phyloP scores from a whole-genome alignment of 495 filamentous ascomycete genomes.

The Recurvomyces mirabilis region DNA sequence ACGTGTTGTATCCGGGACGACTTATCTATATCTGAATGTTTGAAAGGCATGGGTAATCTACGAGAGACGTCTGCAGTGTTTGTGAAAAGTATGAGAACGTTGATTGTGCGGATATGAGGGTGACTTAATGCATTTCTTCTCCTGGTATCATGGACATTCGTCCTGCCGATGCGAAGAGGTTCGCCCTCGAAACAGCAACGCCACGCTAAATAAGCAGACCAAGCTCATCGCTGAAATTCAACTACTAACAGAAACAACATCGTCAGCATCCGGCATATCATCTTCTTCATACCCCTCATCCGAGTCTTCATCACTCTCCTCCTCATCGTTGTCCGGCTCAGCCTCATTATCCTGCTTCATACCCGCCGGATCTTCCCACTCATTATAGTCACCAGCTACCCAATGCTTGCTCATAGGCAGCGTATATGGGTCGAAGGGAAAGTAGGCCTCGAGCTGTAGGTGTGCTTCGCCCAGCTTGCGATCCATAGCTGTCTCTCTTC shows the following conservation, averaged over 20 bases:
- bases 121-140: too few relatives aligned
- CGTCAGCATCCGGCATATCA: slow-evolving; percentile 3
- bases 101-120: too few relatives aligned
- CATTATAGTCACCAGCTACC: slow-evolving; percentile 73
- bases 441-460: slow-evolving; percentile 78
- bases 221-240: not conserved
- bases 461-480: slow-evolving; percentile 52
- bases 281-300: slow-evolving; percentile 22
- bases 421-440: slow-evolving; percentile 94
- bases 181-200: too few relatives aligned
- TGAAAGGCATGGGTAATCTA: too few relatives aligned
- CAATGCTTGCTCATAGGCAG: slow-evolving; percentile 74
- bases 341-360: slow-evolving; percentile 42
- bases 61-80: too few relatives aligned
- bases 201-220: slow-evolving; percentile 14
- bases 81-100: too few relatives aligned
- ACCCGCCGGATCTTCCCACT: slow-evolving; percentile 71
- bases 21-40: too few relatives aligned
- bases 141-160: too few relatives aligned
- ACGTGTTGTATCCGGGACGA: too few relatives aligned
- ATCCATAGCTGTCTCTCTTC: slow-evolving; percentile 54
- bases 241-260: slow-evolving; percentile 11
- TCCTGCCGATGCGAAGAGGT: too few relatives aligned
- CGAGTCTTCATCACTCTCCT: slow-evolving; percentile 41
- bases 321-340: slow-evolving; percentile 38